Percentiles rank a stretch among this genome's conserved stretches.
Evolutionary conservation across 345 rosid species (phyloP).

Genomic region (Ceriops decandra): DNA sequence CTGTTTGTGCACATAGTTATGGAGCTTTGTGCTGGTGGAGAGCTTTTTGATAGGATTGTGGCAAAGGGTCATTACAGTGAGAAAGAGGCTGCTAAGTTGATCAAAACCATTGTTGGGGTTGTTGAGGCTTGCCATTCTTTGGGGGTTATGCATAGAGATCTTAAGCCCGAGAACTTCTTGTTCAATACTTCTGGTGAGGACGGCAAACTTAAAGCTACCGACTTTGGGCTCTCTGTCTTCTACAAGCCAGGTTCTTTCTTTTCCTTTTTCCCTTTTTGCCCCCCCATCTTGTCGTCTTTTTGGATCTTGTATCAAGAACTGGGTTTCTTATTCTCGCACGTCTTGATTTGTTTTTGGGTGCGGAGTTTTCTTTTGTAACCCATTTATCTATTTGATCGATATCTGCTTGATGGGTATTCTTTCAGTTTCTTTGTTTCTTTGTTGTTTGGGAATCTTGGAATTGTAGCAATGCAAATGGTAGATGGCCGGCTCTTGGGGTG

Average conservation of each 20-base stretch:
- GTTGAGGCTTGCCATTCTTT: conserved; percentile 94
- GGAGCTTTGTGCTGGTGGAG: conserved; percentile 97
- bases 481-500: not conserved
- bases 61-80: conserved; percentile 92
- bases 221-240: conserved; percentile 88
- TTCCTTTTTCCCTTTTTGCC: no score
- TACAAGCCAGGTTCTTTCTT: conserved; percentile 75
- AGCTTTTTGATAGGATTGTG: conserved; percentile 91
- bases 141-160: conserved; percentile 97
- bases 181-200: conserved; percentile 66
- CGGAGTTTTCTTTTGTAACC: not conserved
- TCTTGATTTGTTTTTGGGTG: not conserved
- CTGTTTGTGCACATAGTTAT: conserved; percentile 92
- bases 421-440: conserved; percentile 2
- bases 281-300: no score
- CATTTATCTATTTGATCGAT: not conserved
- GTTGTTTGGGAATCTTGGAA: conserved; percentile 6
- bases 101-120: conserved; percentile 80
- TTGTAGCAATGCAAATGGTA: not conserved
- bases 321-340: no score
- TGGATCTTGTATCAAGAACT: no score
- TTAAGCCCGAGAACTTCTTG: conserved; percentile 97
- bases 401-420: not conserved
- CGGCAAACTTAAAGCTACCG: conserved; percentile 83
- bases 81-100: conserved; percentile 77